These are phyloP conservation scores for Puccinia polysora DNA, from an alignment of 1,284 basidiomycete genomes.

Conservation along the genomic window DNA sequence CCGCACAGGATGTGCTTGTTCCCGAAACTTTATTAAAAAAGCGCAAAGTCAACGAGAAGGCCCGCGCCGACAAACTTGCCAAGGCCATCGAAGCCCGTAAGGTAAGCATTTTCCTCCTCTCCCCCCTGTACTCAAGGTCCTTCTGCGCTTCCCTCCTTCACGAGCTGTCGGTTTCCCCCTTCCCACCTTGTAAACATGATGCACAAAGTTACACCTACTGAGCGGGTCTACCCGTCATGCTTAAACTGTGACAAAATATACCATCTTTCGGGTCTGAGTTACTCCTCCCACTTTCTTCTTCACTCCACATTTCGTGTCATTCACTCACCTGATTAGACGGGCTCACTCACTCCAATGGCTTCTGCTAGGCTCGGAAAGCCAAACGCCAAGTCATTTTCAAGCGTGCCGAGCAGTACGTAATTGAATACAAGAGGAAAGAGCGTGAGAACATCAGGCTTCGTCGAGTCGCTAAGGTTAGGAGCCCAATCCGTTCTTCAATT, in stretches of 20 bases:
- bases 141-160: too few species aligned
- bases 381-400: conserved; percentile 99
- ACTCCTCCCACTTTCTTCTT: background rate
- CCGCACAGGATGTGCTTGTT: conserved; percentile 56
- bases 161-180: too few species aligned
- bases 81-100: conserved; percentile 83
- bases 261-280: conserved; percentile 96
- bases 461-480: conserved; percentile 71
- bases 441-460: conserved; percentile 94
- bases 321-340: conserved; percentile 3
- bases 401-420: conserved; percentile 96
- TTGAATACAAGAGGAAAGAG: conserved; percentile 90
- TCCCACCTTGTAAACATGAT: conserved; percentile 60
- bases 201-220: conserved; percentile 62
- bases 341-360: too few species aligned
- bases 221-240: conserved; percentile 47
- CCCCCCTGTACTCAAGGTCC: too few species aligned
- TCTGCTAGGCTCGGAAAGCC: conserved; percentile 69
- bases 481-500: background rate
- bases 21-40: conserved; percentile 99
- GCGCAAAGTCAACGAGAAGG: conserved; percentile 96
- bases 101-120: conserved; percentile 60
- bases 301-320: conserved; percentile 35
- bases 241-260: conserved; percentile 60
- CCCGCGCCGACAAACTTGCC: conserved; percentile 86